Evolutionary conservation across 2,329 filamentous ascomycete species (phyloP), one percentile per base, ranked within the genome.

Genomic region (Penicillium digitatum): DNA sequence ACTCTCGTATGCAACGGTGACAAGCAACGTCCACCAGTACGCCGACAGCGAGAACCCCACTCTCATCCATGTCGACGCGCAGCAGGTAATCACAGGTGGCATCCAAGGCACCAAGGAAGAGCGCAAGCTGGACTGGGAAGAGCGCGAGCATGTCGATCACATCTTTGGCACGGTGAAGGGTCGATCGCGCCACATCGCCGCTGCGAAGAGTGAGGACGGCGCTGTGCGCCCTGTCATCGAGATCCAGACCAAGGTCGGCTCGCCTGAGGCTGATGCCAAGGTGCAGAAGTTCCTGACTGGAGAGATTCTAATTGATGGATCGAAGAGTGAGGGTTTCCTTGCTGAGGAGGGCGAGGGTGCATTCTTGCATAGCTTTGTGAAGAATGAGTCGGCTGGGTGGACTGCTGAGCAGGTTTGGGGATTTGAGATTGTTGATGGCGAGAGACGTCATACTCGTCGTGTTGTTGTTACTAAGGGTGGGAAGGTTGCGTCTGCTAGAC

Each of bases 151-250:
- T 77, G 77, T 76, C 24, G 90, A 96, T 78, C 86, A 85, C 79
- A 82, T 95, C 62, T 96, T 95, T 71, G 91, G 91, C 55, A 76
- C 75, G 52, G 81, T 94, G 59, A 77, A 78, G 48, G 89, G 87
- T 54, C 79, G 79, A 57, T 83, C 80, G 40, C 74, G 77, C 43
- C 85, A 80, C 69, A 62, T 82, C 55, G 68, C 69, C 18, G 69
- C 64, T 11, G 59, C 59, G 11, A 65, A 73, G 56, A 66, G 65
- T 11, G 67, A 74, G 20, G 77, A 73, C 40, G 69, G 67, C 32
- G 74, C 72, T 60, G 65, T 71, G 24, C 66, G 69, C 1, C 72
- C 73, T 1, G 58, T 63, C 10, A 37, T 74, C 27, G 67, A 75
- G 4, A 48, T 76, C 48, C 59, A 70, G 57, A 72, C 71, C 39